These are phyloP conservation scores for Phytopythium mirpurense DNA, from an alignment of 352 stramenopile species.

Conservation along the genomic window DNA sequence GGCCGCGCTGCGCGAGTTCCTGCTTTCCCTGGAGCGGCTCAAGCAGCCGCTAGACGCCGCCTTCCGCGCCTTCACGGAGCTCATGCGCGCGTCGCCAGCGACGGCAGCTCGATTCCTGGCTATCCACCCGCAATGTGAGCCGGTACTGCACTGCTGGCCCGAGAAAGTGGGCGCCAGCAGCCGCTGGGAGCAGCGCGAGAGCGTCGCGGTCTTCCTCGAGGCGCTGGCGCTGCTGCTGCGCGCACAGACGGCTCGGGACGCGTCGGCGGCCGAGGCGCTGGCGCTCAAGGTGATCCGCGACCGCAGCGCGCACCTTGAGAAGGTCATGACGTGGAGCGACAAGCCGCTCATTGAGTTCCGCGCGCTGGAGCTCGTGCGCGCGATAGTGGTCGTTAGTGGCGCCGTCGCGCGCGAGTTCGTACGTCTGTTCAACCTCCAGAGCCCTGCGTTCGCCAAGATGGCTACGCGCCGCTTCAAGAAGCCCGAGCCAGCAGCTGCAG, in stretches of 20 bases:
- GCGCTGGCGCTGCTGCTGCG: slow-evolving; percentile 42
- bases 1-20: slow-evolving; percentile 52
- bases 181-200: slow-evolving; percentile 66
- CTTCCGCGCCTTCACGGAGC: slow-evolving; percentile 32
- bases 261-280: slow-evolving; percentile 43
- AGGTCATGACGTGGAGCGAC: slow-evolving; percentile 79
- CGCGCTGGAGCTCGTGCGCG: slow-evolving; percentile 53
- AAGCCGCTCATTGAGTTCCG: slow-evolving; percentile 76
- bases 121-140: slow-evolving; percentile 47
- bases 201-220: slow-evolving; percentile 63
- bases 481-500: slow-evolving; percentile 9
- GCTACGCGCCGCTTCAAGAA: slow-evolving; percentile 56
- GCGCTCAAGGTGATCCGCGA: slow-evolving; percentile 64
- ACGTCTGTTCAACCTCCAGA: slow-evolving; percentile 77
- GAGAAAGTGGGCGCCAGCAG: slow-evolving; percentile 36
- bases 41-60: slow-evolving; percentile 56
- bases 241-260: slow-evolving; percentile 19
- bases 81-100: slow-evolving; percentile 13
- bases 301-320: slow-evolving; percentile 58
- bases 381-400: slow-evolving; percentile 35
- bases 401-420: slow-evolving; percentile 60
- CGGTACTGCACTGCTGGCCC: slow-evolving; percentile 61
- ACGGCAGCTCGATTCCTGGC: slow-evolving; percentile 35
- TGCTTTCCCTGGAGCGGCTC: slow-evolving; percentile 53
- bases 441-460: slow-evolving; percentile 53